A percentile compares a stretch with the other conserved stretches of the same genome.
Conservation (phyloP, 805 yeast species). For the Ogataea nitratoaversa region DNA sequence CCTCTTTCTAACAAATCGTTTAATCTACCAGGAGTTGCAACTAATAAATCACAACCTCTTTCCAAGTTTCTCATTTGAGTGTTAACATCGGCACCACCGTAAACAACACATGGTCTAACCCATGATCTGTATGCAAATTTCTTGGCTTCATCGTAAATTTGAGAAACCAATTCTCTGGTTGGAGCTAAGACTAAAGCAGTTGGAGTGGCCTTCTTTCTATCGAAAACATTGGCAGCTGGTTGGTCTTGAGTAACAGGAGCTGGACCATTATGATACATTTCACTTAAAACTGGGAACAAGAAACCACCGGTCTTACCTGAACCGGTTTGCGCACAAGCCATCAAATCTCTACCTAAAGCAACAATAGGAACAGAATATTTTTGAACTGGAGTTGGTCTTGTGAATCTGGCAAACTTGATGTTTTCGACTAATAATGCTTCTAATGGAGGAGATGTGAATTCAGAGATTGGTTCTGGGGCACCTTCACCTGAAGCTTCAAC, state of each 20-base stretch:
- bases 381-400: constrained; percentile 96
- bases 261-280: constrained; percentile 87
- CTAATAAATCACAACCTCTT: constrained; percentile 92
- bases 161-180: constrained; percentile 97
- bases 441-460: constrained; percentile 89
- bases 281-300: constrained; percentile 93
- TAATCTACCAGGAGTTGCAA: constrained; percentile 99
- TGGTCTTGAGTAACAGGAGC: constrained; percentile 47
- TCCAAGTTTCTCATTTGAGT: constrained; percentile 82
- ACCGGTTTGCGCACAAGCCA: constrained; percentile 98
- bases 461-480: constrained; percentile 88
- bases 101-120: constrained; percentile 94
- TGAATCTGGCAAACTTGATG: constrained; percentile 82
- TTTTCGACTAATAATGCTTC: constrained; percentile 82
- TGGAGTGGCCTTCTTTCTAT: constrained; percentile 82
- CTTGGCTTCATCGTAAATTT: constrained; percentile 92
- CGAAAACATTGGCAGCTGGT: constrained; percentile 41
- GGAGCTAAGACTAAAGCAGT: constrained; percentile 96
- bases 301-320: constrained; percentile 99
- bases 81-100: constrained; percentile 97
- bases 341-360: constrained; percentile 65
- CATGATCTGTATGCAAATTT: constrained; percentile 97
- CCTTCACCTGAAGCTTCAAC: constrained; percentile 95
- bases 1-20: constrained; percentile 96
- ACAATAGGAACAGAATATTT: constrained; percentile 82